These are phyloP conservation scores for Xerocomus minutiporus DNA, from an alignment of 1,284 basidiomycete genomes.

Conservation along the genomic window DNA sequence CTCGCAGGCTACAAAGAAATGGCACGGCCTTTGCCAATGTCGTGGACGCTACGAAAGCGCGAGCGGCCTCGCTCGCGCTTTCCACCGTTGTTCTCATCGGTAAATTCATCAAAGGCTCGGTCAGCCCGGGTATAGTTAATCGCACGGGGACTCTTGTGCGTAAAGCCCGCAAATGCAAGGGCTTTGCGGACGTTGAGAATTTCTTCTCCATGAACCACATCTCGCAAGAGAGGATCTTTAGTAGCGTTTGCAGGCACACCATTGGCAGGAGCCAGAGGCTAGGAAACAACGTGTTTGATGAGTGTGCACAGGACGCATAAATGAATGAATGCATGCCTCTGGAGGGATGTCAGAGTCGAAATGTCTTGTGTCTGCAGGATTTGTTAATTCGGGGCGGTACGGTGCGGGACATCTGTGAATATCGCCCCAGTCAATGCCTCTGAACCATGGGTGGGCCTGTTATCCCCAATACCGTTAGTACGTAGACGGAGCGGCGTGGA, in stretches of 20 bases:
- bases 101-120: conserved; percentile 58
- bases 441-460: conserved; percentile 84
- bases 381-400: conserved; percentile 77
- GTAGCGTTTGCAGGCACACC: conserved; percentile 79
- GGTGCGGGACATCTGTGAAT: conserved; percentile 80
- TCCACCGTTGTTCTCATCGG: conserved; percentile 45
- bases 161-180: conserved; percentile 85
- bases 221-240: conserved; percentile 81
- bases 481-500: conserved; percentile 16
- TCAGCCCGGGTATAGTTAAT: conserved; percentile 72
- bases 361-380: conserved; percentile 82
- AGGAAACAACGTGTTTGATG: conserved; percentile 34
- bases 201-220: conserved; percentile 80
- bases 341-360: conserved; percentile 91
- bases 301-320: conserved; percentile 20
- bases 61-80: conserved; percentile 58
- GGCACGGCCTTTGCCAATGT: conserved; percentile 63
- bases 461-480: conserved; percentile 22
- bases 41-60: conserved; percentile 52
- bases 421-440: conserved; percentile 78
- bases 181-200: conserved; percentile 89
- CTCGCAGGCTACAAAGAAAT: conserved; percentile 62
- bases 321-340: conserved; percentile 57
- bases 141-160: conserved; percentile 77
- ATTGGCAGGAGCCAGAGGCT: conserved; percentile 88